These are phyloP conservation scores for Paraphoma sp. DNA, from an alignment of 2,329 filamentous ascomycete species.

Conservation along the genomic window DNA sequence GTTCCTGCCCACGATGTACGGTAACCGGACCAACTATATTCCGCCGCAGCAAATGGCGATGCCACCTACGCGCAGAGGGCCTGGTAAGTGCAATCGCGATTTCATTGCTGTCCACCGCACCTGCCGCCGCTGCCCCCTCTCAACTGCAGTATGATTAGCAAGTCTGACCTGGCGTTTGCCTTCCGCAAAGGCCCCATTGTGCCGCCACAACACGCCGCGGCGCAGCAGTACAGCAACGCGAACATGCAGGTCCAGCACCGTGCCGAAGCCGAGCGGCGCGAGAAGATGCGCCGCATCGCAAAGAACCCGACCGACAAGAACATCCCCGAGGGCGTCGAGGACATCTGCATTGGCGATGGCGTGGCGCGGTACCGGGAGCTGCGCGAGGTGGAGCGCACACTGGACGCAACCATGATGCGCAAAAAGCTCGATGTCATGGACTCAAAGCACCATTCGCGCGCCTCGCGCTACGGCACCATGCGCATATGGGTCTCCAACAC, in stretches of 20 bases:
- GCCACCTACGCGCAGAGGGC: slow-evolving; percentile 47
- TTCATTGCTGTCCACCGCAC: slow-evolving; percentile 20
- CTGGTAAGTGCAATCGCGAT: slow-evolving; percentile 47
- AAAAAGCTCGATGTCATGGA: slow-evolving; percentile 93
- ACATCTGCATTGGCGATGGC: slow-evolving; percentile 80
- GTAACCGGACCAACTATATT: slow-evolving; percentile 55
- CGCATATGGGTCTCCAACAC: slow-evolving; percentile 96
- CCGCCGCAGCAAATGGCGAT: slow-evolving; percentile 45
- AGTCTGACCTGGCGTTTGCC: slow-evolving; percentile 57
- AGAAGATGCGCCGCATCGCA: slow-evolving; percentile 79
- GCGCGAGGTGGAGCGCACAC: slow-evolving; percentile 82
- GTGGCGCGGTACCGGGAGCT: slow-evolving; percentile 83
- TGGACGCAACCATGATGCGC: slow-evolving; percentile 92
- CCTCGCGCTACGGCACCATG: slow-evolving; percentile 83
- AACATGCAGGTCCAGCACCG: slow-evolving; percentile 53
- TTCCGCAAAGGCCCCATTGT: slow-evolving; percentile 55
- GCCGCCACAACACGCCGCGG: slow-evolving; percentile 56
- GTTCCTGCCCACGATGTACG: slow-evolving; percentile 49
- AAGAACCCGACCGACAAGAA: slow-evolving; percentile 94
- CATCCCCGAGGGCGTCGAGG: slow-evolving; percentile 84
- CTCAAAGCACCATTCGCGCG: slow-evolving; percentile 73
- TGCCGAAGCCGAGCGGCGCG: slow-evolving; percentile 60
- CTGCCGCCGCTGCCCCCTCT: slow-evolving; percentile 9
- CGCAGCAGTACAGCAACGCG: slow-evolving; percentile 51
- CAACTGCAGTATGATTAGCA: slow-evolving; percentile 51